Base-by-base conservation (phyloP, 306 rosid species). In the Cucurbita ficifolia region DNA sequence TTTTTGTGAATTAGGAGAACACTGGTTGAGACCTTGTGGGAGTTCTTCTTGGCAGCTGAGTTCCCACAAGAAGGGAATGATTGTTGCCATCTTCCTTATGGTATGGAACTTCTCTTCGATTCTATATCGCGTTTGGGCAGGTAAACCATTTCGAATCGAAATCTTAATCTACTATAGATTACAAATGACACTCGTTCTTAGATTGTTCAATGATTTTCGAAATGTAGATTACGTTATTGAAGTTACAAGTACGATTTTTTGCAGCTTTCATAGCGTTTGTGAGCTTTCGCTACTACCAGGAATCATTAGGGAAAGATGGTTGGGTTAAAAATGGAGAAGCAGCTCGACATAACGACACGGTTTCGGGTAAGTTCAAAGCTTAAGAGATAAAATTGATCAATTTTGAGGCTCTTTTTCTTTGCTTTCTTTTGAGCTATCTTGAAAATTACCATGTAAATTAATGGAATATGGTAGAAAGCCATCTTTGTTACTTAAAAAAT, bases 1-100 rank as follows among this genome's bases (percentile, higher is more conserved):
- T 6, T 8, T 7, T 50, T 49, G 74, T 78, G 83, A 73, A 88
- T 36, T 61, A 61, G 98, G 80, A 48, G 84, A 81, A 73, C 88
- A 88, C 74, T 92, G 98, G 98, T 73, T 84, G 59, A 87, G 85
- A 3, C 86, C 90, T 49, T 85, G 90, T 50, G 86, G 85, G 9
- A 95, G 90, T 79, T 90, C 92, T 7, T 92, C 92, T 7, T 92
- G 98, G 98, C 84, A 88, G 78, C 84, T 96, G 11, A 90, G 96
- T 75, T 76, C 91, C 40, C 96, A 90, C 87, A 92, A 90, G 82
- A 90, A 86, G 64, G 92, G 88, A 0, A 83, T 88, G 74, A 84
- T 84, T 10, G 67, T 88, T 7, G 89, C 84, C 52, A 45, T 82
- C 51, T 90, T 90, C 24, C 81, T 90, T 16, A 77, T 90, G 6